Evolutionary conservation across 2,329 filamentous ascomycete genomes (phyloP).

Genomic region (Pseudogymnoascus verrucosus): DNA sequence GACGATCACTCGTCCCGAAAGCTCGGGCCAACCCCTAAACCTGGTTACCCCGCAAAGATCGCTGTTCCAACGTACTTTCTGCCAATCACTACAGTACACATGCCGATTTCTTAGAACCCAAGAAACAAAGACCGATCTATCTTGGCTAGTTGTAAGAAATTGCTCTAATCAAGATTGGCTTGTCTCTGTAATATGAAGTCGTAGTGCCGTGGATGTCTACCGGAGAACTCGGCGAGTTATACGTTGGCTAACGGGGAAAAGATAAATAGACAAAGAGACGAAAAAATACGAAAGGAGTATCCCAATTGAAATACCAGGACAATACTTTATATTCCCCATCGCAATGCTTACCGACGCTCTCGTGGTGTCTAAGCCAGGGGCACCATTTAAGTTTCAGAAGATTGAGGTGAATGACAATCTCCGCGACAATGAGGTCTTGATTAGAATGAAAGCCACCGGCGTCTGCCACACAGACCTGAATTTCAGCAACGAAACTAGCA

Average conservation of each 20-base stretch:
- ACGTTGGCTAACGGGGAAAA: background rate
- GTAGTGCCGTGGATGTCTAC: background rate
- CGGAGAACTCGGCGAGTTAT: too few relatives aligned
- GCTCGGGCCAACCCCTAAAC: background rate
- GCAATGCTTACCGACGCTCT: constrained; percentile 14
- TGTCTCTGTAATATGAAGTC: background rate
- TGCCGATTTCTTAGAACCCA: background rate
- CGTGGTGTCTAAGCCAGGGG: constrained; percentile 12
- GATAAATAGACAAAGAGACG: background rate
- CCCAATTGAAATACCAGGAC: background rate
- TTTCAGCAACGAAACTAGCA: constrained; percentile 14
- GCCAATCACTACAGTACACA: background rate
- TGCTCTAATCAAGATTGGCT: background rate
- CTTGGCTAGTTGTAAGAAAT: background rate
- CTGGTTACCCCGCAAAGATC: background rate
- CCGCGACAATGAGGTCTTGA: constrained; percentile 25
- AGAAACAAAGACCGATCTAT: background rate
- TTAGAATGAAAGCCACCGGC: constrained; percentile 31
- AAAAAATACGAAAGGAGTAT: background rate
- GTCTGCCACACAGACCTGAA: constrained; percentile 25
- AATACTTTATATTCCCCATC: background rate
- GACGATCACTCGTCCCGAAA: background rate
- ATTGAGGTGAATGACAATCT: constrained; percentile 15
- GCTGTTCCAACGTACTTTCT: background rate
- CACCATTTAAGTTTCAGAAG: constrained; percentile 23